These are phyloP conservation scores for Platanus orientalis DNA, from an alignment of 164 flowering plant species.

Conservation along the genomic window DNA sequence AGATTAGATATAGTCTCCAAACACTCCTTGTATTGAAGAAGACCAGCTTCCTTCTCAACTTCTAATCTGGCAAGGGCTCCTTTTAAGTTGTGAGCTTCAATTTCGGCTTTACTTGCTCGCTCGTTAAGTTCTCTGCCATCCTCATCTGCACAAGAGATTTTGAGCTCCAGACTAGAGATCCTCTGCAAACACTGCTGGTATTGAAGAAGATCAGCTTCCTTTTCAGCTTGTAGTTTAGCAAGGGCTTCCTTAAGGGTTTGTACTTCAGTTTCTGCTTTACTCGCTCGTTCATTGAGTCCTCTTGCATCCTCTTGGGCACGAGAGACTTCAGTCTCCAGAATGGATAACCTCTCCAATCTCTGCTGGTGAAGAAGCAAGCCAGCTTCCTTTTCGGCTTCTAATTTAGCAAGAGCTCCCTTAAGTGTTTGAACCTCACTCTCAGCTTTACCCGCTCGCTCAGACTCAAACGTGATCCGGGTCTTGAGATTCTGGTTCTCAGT, in stretches of 20 bases:
- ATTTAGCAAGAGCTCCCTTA: slow-evolving; percentile 39
- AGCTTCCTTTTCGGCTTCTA: slow-evolving; percentile 54
- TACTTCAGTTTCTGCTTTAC: slow-evolving; percentile 56
- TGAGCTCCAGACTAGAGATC: slow-evolving; percentile 41
- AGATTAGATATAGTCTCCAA: slow-evolving; percentile 43
- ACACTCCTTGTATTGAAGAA: slow-evolving; percentile 37
- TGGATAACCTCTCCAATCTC: slow-evolving; percentile 48
- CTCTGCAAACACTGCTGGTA: slow-evolving; percentile 35
- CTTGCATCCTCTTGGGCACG: slow-evolving; percentile 37
- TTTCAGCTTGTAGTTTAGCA: slow-evolving; percentile 43
- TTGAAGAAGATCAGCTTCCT: slow-evolving; percentile 41
- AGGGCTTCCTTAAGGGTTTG: slow-evolving; percentile 47
- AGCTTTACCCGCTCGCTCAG: slow-evolving; percentile 31
- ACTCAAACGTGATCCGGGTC: slow-evolving; percentile 22
- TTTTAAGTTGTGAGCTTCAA: slow-evolving; percentile 9
- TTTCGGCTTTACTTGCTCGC: slow-evolving; percentile 17
- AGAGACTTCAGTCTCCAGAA: slow-evolving; percentile 43
- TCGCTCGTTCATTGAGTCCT: slow-evolving; percentile 44
- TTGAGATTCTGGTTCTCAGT: slow-evolving; percentile 30
- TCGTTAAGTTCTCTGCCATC: slow-evolving; percentile 17
- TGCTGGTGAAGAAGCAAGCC: slow-evolving; percentile 42
- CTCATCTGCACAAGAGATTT: slow-evolving; percentile 25
- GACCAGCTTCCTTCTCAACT: slow-evolving; percentile 14
- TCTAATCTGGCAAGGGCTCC: slow-evolving; percentile 13
- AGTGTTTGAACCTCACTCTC: slow-evolving; percentile 42